Conservation (phyloP, 805 yeast genomes). For the Starmera dryadoides region DNA sequence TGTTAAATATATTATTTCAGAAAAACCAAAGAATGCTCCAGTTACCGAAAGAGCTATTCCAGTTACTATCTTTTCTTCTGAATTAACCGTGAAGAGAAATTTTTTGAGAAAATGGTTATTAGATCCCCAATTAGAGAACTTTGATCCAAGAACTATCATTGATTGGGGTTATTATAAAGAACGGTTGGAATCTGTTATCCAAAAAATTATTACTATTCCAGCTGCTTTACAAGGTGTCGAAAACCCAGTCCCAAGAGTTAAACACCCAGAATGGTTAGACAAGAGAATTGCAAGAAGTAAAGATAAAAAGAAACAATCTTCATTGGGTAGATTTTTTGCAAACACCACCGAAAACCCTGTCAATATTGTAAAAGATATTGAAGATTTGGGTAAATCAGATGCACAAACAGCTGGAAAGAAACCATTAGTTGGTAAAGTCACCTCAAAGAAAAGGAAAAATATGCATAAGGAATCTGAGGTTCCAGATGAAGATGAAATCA, state of each 20-base stretch:
- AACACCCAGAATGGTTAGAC: slow-evolving; percentile 90
- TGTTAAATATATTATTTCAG: slow-evolving; percentile 86
- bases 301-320: slow-evolving; percentile 68
- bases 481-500: slow-evolving; percentile 43
- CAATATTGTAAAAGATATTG: slow-evolving; percentile 56
- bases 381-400: slow-evolving; percentile 50
- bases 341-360: slow-evolving; percentile 34
- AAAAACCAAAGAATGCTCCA: slow-evolving; percentile 76
- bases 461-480: slow-evolving; percentile 24
- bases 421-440: slow-evolving; percentile 29
- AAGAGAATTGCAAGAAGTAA: slow-evolving; percentile 51
- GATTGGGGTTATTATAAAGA: slow-evolving; percentile 94
- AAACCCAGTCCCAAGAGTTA: slow-evolving; percentile 92
- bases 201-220: slow-evolving; percentile 92
- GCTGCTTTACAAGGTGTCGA: slow-evolving; percentile 86
- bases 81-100: slow-evolving; percentile 55
- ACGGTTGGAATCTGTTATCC: slow-evolving; percentile 86
- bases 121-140: slow-evolving; percentile 67
- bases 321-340: slow-evolving; percentile 50
- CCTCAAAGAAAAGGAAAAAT: slow-evolving; percentile 24
- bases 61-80: slow-evolving; percentile 90
- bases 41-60: slow-evolving; percentile 96
- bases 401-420: slow-evolving; percentile 16
- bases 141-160: slow-evolving; percentile 81
- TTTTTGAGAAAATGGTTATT: slow-evolving; percentile 83